Evolutionary conservation across 352 stramenopile genomes (phyloP).

Genomic region (Globisporangium echinulatum): DNA sequence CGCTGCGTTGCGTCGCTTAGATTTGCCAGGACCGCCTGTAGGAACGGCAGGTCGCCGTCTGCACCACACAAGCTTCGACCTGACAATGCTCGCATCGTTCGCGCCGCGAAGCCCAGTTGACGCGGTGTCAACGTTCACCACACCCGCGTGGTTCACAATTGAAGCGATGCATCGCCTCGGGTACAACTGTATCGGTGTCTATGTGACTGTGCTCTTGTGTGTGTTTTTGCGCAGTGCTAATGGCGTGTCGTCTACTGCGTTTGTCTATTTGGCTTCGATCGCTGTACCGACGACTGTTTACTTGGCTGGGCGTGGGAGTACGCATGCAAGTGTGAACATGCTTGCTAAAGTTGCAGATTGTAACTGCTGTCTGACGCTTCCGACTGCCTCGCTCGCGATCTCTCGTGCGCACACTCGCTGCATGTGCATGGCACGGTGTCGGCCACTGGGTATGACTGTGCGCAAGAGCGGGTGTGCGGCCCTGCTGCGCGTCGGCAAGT

Average conservation of each 20-base stretch:
- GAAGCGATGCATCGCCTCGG: slow-evolving; percentile 63
- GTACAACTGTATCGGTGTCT: slow-evolving; percentile 16
- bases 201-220: not conserved
- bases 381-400: not conserved
- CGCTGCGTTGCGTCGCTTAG: too few relatives aligned
- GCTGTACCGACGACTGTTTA: too few relatives aligned
- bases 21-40: too few relatives aligned
- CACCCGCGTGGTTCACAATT: slow-evolving; percentile 36
- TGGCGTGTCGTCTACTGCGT: too few relatives aligned
- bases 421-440: slow-evolving; percentile 16
- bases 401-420: not conserved
- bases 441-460: slow-evolving; percentile 39
- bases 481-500: slow-evolving; percentile 38
- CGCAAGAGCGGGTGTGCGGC: slow-evolving; percentile 55
- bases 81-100: slow-evolving; percentile 50
- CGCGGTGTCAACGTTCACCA: not conserved
- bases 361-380: not conserved
- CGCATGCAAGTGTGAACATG: too few relatives aligned
- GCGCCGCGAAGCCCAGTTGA: not conserved
- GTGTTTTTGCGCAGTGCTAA: not conserved
- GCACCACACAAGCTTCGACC: slow-evolving; percentile 38
- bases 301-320: too few relatives aligned
- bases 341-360: not conserved
- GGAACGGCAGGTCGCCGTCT: not conserved
- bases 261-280: too few relatives aligned